A percentile compares a stretch with the other conserved stretches of the same genome.
These are phyloP conservation scores for Pyrenopolyporus hunteri DNA, from an alignment of 495 filamentous ascomycete species.

Conservation along the genomic window DNA sequence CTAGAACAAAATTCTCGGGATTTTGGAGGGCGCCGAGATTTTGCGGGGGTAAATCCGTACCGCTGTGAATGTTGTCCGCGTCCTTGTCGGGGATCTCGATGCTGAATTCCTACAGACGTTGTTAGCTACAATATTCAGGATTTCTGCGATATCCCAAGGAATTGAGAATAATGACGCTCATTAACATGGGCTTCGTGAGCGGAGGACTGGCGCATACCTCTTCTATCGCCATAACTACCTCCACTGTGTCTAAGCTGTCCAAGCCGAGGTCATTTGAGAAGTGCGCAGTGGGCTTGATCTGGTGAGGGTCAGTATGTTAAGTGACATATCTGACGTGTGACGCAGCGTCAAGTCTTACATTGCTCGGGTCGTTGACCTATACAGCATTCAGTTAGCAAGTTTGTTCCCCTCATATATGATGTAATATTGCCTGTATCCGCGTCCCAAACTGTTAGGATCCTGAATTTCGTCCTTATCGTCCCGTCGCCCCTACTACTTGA, in stretches of 20 bases:
- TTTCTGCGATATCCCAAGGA: background rate
- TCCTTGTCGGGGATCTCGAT: conserved; percentile 99
- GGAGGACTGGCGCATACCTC: conserved; percentile 67
- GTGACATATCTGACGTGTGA: background rate
- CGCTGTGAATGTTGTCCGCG: conserved; percentile 93
- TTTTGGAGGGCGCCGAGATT: too few relatives aligned
- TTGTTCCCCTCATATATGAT: background rate
- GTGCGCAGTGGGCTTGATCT: conserved; percentile 84
- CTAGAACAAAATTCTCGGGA: background rate
- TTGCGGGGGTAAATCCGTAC: conserved; percentile 62
- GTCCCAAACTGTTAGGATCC: background rate
- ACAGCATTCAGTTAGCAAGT: conserved; percentile 36
- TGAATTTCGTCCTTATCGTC: too few relatives aligned
- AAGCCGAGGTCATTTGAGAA: conserved; percentile 95
- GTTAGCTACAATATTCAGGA: conserved; percentile 35
- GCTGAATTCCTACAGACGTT: conserved; percentile 84
- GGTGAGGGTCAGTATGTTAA: conserved; percentile 33
- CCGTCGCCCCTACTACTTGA: background rate
- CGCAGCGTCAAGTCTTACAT: conserved; percentile 61
- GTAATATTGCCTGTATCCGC: background rate
- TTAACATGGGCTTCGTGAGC: background rate
- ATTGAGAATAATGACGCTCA: background rate
- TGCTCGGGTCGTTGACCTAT: conserved; percentile 75
- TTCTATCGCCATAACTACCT: conserved; percentile 99
- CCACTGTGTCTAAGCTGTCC: conserved; percentile 96